Conservation (phyloP, 352 stramenopile genomes). For the Globisporangium orthogonon region DNA sequence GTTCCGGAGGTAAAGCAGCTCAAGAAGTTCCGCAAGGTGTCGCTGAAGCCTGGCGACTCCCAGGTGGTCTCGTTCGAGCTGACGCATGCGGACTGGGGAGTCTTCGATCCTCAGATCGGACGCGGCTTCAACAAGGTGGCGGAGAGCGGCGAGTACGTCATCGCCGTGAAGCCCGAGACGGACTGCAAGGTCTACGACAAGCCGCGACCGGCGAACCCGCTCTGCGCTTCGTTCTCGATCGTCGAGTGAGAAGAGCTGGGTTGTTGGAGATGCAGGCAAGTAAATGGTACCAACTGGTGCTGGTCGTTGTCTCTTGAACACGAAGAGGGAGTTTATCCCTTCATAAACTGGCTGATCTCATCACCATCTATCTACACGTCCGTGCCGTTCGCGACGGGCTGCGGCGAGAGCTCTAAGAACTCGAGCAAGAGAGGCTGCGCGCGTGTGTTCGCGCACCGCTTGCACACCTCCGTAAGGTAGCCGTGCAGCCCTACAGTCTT, state of each 20-base stretch:
- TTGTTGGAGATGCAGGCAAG: not conserved
- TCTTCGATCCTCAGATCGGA: constrained; percentile 56
- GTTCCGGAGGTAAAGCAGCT: constrained; percentile 80
- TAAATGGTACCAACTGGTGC: not conserved
- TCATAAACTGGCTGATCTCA: constrained; percentile 1
- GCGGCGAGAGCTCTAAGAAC: constrained; percentile 47
- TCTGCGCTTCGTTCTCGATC: constrained; percentile 42
- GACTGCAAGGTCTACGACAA: constrained; percentile 70
- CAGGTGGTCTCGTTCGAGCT: constrained; percentile 37
- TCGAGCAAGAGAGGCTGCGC: constrained; percentile 55
- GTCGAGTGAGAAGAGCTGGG: not conserved
- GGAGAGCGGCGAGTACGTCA: constrained; percentile 60
- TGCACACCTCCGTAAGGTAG: constrained; percentile 70
- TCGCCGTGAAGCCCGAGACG: constrained; percentile 61
- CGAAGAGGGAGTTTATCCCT: not conserved
- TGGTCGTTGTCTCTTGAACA: not conserved
- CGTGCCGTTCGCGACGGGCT: constrained; percentile 2
- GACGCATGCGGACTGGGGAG: constrained; percentile 48
- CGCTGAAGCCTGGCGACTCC: constrained; percentile 32
- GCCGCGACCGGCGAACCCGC: constrained; percentile 18
- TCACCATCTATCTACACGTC: constrained; percentile 7
- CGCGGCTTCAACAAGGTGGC: constrained; percentile 50
- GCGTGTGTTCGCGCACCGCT: constrained; percentile 64
- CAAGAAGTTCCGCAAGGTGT: constrained; percentile 74
- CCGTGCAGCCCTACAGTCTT: constrained; percentile 66